Evolutionary conservation across 2,329 filamentous ascomycete species (phyloP).

Genomic region (Talaromyces pinophilus): DNA sequence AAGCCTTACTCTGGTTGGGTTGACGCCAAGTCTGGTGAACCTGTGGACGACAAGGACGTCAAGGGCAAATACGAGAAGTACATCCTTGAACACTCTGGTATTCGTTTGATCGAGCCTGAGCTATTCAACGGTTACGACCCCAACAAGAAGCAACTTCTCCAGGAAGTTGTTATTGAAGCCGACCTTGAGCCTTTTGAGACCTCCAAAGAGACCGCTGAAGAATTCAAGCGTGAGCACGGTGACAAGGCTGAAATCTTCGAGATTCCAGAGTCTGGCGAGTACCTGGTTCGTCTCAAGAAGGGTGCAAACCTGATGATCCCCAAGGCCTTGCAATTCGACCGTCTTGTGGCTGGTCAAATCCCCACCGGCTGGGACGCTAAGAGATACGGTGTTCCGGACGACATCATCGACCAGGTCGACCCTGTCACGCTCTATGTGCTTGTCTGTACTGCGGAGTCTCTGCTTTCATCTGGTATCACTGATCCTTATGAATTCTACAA

Average conservation of each 20-base stretch:
- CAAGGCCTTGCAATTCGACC: conserved; percentile 95
- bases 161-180: conserved; percentile 96
- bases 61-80: conserved; percentile 97
- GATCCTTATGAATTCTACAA: conserved; percentile 99
- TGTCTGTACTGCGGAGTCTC: conserved; percentile 87
- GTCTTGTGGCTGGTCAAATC: conserved; percentile 94
- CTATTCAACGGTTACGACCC: conserved; percentile 96
- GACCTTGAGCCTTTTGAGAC: conserved; percentile 96
- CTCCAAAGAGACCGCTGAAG: conserved; percentile 94
- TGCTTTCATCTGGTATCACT: conserved; percentile 90
- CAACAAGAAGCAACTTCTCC: conserved; percentile 96
- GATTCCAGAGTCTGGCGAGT: conserved; percentile 90
- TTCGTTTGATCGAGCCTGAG: conserved; percentile 95
- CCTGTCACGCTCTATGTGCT: conserved; percentile 94
- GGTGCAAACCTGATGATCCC: conserved; percentile 92
- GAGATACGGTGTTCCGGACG: conserved; percentile 92
- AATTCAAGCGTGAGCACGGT: conserved; percentile 95
- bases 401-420: conserved; percentile 97
- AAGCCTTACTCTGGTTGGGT: conserved; percentile 96
- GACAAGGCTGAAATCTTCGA: conserved; percentile 98
- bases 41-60: conserved; percentile 96
- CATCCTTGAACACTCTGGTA: conserved; percentile 94
- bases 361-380: conserved; percentile 97
- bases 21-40: conserved; percentile 88
- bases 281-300: conserved; percentile 91